Evolutionary conservation across 2,329 filamentous ascomycete genomes (phyloP).

Genomic region (Zalaria sp.): DNA sequence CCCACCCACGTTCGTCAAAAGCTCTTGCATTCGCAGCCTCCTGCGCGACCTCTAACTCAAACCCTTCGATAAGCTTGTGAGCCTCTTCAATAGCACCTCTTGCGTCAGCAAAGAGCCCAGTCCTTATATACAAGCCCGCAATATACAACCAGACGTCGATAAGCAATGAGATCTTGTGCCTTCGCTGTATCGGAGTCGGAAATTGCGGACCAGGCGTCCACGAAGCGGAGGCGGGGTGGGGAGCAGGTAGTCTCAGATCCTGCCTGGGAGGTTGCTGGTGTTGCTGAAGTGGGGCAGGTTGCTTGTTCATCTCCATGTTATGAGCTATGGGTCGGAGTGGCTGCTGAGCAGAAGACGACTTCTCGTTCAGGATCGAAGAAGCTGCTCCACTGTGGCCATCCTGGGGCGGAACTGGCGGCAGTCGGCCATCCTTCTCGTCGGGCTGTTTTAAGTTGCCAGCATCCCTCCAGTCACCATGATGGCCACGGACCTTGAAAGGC

Average conservation of each 20-base stretch:
- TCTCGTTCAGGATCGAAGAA: background rate
- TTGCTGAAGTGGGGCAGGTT: constrained; percentile 25
- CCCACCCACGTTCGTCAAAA: constrained; percentile 58
- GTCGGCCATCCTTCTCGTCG: constrained; percentile 2
- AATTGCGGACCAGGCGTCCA: constrained; percentile 32
- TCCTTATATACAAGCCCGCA: constrained; percentile 72
- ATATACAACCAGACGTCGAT: constrained; percentile 83
- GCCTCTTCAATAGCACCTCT: constrained; percentile 72
- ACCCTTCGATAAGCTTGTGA: constrained; percentile 53
- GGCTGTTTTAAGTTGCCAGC: constrained; percentile 5
- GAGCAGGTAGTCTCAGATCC: constrained; percentile 28
- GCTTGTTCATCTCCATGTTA: constrained; percentile 20
- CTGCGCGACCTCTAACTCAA: constrained; percentile 53
- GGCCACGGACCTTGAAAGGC: constrained; percentile 15
- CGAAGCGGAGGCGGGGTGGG: constrained; percentile 19
- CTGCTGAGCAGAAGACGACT: constrained; percentile 11
- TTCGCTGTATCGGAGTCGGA: constrained; percentile 35
- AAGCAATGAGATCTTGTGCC: constrained; percentile 44
- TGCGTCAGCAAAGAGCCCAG: constrained; percentile 66
- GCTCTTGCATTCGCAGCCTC: constrained; percentile 49
- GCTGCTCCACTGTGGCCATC: constrained; percentile 1
- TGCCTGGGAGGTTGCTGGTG: constrained; percentile 26
- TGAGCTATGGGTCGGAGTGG: constrained; percentile 24
- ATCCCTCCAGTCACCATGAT: constrained; percentile 6
- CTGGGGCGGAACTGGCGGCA: constrained; percentile 3